Evolutionary conservation across 2,329 filamentous ascomycete genomes (phyloP), one percentile per base, ranked within the genome.

Genomic region (Botrytis medusae): DNA sequence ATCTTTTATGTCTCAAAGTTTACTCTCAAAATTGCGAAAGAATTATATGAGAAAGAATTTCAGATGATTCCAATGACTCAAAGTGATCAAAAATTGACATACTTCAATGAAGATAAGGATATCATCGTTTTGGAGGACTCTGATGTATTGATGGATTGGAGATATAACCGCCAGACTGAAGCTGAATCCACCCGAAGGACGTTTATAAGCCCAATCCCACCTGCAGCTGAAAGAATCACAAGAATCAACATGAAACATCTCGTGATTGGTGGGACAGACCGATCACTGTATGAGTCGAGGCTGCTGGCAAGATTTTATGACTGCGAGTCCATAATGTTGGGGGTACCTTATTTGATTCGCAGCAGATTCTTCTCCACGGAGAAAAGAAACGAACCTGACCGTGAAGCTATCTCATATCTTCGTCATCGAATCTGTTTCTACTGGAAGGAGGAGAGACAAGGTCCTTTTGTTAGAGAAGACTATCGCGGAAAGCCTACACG

Each of bases 151-250:
- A 34, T 9, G 12, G 25, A 54, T 14, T 68, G 64, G 64, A 54
- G 64, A 22, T 68, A 68, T 1, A 68, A 68, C 25, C 64, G 64
- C 7, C 46, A 68, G 37, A 68, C 64, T 5, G 25, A 68, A 2
- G 37, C 46, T 1, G 64, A 68, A 68, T 34, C 16, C n/a, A 4
- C 5, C 32, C 3, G 16, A 14, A 4, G 4, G 16, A 18, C 10
- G 10, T 46, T 0, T 1, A n/a, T 5, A 9, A 37, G 2, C 6
- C 3, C 2, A 1, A 1, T 0, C 6, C 14, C 2, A 4, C 29
- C 63, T 5, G 64, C 46, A 29, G 5, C 6, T 16, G 64, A 40
- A 9, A 20, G 8, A 14, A 68, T 68, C 16, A 68, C 34, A 29
- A 54, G 64, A 68, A 68, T 68, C 25, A 54, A 68, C 16, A 22